Evolutionary conservation across 164 flowering plant genomes (phyloP).

Genomic region (Tinospora cordifolia): DNA sequence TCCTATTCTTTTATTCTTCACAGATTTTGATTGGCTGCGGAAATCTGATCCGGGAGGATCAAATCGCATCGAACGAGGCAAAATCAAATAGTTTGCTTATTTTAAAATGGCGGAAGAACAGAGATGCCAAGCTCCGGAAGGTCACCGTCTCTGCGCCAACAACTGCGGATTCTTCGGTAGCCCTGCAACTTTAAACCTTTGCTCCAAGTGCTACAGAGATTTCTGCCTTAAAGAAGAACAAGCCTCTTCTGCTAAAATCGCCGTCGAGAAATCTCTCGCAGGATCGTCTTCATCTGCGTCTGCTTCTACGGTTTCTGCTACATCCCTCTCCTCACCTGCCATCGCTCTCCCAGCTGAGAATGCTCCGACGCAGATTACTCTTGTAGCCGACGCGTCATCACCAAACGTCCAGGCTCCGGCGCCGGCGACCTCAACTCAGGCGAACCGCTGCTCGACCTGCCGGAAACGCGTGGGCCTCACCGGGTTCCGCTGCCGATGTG

Average conservation of each 20-base stretch:
- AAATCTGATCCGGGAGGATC: no score
- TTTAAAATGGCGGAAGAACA: constrained; percentile 64
- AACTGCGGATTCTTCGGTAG: constrained; percentile 77
- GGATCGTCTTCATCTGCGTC: constrained; percentile 15
- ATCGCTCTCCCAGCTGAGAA: not conserved
- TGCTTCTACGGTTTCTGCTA: not conserved
- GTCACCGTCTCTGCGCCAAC: constrained; percentile 61
- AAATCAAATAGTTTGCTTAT: not conserved
- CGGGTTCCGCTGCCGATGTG: constrained; percentile 64
- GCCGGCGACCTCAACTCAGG: constrained; percentile 10
- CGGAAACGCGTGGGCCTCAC: constrained; percentile 58
- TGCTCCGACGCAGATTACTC: not conserved
- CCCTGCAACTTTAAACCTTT: constrained; percentile 52
- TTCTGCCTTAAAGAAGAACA: constrained; percentile 44
- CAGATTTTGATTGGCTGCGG: no score
- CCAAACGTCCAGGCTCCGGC: not conserved
- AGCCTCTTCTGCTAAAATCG: constrained; percentile 34
- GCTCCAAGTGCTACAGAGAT: constrained; percentile 71
- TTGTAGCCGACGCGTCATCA: not conserved
- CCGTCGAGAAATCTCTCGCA: constrained; percentile 38
- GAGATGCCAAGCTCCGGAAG: constrained; percentile 48
- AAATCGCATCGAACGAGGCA: not conserved
- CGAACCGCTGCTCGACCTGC: constrained; percentile 46
- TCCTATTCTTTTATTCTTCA: no score
- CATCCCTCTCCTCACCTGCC: constrained; percentile 17